Evolutionary conservation across 108 stramenopile genomes (phyloP).

Genomic region (Pseudonitzschia multistriata): DNA sequence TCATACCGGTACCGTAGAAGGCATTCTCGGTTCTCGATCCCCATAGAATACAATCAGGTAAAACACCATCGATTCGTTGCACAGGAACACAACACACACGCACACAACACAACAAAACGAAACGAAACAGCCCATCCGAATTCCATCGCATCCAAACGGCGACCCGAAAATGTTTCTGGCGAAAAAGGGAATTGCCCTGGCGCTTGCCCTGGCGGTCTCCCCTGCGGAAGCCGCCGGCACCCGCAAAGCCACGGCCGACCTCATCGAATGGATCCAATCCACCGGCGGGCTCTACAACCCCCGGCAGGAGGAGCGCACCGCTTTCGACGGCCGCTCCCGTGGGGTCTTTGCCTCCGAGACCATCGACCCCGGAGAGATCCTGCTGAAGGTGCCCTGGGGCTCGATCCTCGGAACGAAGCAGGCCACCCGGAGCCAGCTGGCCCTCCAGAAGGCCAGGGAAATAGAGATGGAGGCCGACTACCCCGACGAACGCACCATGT

Average conservation of each 20-base stretch:
- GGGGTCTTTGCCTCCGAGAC: conserved; percentile 37
- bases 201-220: too few species aligned
- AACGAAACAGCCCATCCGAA: too few species aligned
- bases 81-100: too few species aligned
- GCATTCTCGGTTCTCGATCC: too few species aligned
- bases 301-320: conserved; percentile 26
- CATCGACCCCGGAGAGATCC: conserved; percentile 25
- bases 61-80: too few species aligned
- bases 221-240: too few species aligned
- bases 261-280: conserved; percentile 28
- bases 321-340: not conserved
- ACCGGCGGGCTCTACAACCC: conserved; percentile 26
- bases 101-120: too few species aligned
- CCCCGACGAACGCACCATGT: not conserved
- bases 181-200: too few species aligned
- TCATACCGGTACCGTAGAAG: too few species aligned
- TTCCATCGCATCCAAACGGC: too few species aligned
- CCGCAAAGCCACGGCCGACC: not conserved
- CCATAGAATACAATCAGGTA: too few species aligned
- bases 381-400: conserved; percentile 29
- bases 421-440: not conserved
- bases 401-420: conserved; percentile 6
- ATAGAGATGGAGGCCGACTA: not conserved
- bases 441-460: not conserved
- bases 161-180: too few species aligned